Percentiles rank a stretch among this genome's conserved stretches.
These are phyloP conservation scores for Hansenula sp. DNA, from an alignment of 1,139 yeast species.

Conservation along the genomic window DNA sequence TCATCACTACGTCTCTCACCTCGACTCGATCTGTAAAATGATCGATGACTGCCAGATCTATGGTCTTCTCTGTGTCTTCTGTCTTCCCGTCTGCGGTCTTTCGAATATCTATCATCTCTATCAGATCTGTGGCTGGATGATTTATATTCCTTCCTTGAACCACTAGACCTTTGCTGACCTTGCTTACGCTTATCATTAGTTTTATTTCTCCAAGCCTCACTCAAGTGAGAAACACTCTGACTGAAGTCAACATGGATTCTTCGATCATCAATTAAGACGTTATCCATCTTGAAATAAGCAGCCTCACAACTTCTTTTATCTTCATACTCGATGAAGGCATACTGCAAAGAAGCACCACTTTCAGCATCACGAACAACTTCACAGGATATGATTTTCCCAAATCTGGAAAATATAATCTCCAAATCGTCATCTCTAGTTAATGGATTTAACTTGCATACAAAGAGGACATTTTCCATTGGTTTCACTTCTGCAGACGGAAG, in stretches of 20 bases:
- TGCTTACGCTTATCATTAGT: slow-evolving; percentile 1
- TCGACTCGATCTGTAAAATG: no score
- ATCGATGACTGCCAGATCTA: neutral
- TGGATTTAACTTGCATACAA: slow-evolving; percentile 61
- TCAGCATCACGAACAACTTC: slow-evolving; percentile 44
- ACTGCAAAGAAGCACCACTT: slow-evolving; percentile 48
- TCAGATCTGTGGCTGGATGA: neutral
- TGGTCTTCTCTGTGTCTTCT: neutral
- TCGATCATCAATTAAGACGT: slow-evolving; percentile 59
- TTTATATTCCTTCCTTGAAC: no score
- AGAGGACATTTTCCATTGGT: slow-evolving; percentile 59
- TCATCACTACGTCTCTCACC: no score
- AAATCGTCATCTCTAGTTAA: slow-evolving; percentile 53
- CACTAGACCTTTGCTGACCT: neutral
- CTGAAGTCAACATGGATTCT: slow-evolving; percentile 66
- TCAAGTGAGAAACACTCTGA: slow-evolving; percentile 40
- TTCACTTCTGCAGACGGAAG: slow-evolving; percentile 52
- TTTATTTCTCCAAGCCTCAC: slow-evolving; percentile 17
- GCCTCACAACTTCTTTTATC: slow-evolving; percentile 45
- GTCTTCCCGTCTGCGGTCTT: neutral
- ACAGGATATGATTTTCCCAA: slow-evolving; percentile 49
- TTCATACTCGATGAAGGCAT: slow-evolving; percentile 59
- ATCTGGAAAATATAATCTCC: slow-evolving; percentile 49
- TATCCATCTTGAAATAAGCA: slow-evolving; percentile 58
- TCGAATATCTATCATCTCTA: neutral